Conservation (phyloP, 805 yeast species). For the Kurtzmaniella fragi region DNA sequence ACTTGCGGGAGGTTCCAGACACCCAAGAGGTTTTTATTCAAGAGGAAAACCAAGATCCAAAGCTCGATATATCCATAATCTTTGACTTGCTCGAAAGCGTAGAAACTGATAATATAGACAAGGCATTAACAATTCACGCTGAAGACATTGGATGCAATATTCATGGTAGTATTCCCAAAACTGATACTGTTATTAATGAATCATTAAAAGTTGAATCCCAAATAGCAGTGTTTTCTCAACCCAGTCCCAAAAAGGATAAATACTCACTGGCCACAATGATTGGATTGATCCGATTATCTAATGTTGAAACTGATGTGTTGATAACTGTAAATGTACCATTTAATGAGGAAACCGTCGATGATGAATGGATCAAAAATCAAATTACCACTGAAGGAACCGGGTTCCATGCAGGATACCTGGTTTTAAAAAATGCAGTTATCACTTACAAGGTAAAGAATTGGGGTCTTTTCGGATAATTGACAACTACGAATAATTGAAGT, state of each 20-base stretch:
- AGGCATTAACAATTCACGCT: conserved; percentile 50
- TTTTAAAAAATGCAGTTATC: conserved; percentile 23
- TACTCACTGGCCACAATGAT: conserved; percentile 46
- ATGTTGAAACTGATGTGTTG: conserved; percentile 55
- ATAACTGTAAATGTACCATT: conserved; percentile 55
- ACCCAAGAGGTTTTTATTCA: conserved; percentile 84
- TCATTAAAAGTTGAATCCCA: conserved; percentile 16
- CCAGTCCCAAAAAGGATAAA: conserved; percentile 13
- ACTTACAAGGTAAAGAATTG: conserved; percentile 40
- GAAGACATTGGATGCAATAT: conserved; percentile 43
- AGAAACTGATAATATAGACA: conserved; percentile 25
- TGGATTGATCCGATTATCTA: conserved; percentile 50
- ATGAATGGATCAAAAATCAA: neutral
- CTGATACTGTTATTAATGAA: neutral
- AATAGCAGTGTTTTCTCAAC: conserved; percentile 33
- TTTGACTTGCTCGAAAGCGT: conserved; percentile 59
- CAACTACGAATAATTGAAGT: too few species aligned
- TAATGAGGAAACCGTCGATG: conserved; percentile 4
- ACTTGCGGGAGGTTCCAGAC: conserved; percentile 81
- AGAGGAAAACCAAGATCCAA: conserved; percentile 20
- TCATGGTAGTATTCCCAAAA: conserved; percentile 1
- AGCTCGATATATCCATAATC: conserved; percentile 51
- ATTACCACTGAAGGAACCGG: neutral
- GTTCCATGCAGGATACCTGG: conserved; percentile 10
- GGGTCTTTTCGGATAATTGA: conserved; percentile 35